Evolutionary conservation across 2,329 filamentous ascomycete species (phyloP).

Genomic region (Periconia sp.): DNA sequence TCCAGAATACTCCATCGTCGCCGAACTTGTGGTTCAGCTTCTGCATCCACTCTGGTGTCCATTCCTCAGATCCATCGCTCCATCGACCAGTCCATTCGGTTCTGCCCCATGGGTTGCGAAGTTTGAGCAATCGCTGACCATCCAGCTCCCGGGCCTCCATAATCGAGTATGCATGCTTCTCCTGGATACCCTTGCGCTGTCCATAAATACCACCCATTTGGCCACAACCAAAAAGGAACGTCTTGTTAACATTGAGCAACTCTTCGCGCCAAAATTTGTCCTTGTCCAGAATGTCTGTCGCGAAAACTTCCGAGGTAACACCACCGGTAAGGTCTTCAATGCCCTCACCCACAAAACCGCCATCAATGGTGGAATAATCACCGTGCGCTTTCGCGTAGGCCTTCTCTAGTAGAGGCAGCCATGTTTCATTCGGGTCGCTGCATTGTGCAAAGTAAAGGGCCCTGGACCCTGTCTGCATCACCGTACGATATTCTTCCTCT

Average conservation of each 20-base stretch:
- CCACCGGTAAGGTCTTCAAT: constrained; percentile 66
- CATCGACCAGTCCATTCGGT: constrained; percentile 80
- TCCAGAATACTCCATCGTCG: constrained; percentile 71
- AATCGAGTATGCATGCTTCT: constrained; percentile 60
- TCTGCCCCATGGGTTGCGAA: constrained; percentile 78
- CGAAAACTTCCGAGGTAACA: constrained; percentile 69
- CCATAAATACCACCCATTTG: constrained; percentile 65
- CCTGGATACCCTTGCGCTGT: constrained; percentile 49
- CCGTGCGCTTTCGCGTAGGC: constrained; percentile 84
- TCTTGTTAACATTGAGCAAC: constrained; percentile 75
- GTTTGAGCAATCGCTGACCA: constrained; percentile 52
- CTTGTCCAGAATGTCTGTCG: constrained; percentile 73
- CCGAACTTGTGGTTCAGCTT: constrained; percentile 74
- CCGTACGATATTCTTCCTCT: constrained; percentile 67
- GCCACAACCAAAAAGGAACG: constrained; percentile 77
- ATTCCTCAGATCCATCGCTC: constrained; percentile 81
- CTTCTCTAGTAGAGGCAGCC: constrained; percentile 79
- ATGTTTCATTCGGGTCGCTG: constrained; percentile 76
- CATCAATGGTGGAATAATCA: constrained; percentile 74
- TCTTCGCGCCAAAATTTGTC: constrained; percentile 84
- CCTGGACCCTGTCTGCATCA: constrained; percentile 73
- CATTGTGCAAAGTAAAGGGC: constrained; percentile 79
- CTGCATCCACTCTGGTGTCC: constrained; percentile 77
- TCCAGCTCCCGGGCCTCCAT: constrained; percentile 63
- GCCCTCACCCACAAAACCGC: constrained; percentile 69